Evolutionary conservation across 495 filamentous ascomycete genomes (phyloP), one percentile per base, ranked within the genome.

Genomic region (Pyrenula aspistea): DNA sequence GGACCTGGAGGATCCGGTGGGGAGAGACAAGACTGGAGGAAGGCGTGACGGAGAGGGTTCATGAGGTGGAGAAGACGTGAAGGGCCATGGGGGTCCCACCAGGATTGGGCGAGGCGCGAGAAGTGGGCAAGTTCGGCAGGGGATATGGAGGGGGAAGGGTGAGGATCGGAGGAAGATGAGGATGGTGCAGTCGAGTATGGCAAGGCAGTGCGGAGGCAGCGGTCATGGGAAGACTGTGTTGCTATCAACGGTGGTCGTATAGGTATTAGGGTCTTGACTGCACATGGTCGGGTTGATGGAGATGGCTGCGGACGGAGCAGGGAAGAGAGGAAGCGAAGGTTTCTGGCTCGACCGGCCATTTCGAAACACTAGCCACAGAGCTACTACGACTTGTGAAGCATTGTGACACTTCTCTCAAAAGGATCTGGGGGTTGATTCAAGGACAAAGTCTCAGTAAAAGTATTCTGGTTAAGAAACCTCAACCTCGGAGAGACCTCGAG

Each of bases 51-150:
- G 49, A 94, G 82, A 10, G 94, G 93, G 75, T 98, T 97, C 93
- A 98, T 97, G 53, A 94, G 84, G 69, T 97, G 94, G 1, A 98
- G 84, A 59, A 95, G 83, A 12, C 91, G 83, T 0, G 90, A 96
- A 20, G 90, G 83, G 55, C 93, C 93, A 71, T 94, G 84, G 1
- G 93, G 88, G 71, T 97, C 94, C 93, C 93, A 98, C 93, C 93
- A 98, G 63, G 83, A 84, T 62, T 85, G 87, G 64, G 94, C 93
- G 58, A 98, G 89, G 59, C 83, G 80, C 63, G 89, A 88, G 79
- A 98, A 98, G 73, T 98, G 93, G 48, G 88, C 86, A 57, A 97
- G 77, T 74, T 98, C 93, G 64, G 82, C 77, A 54, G 85, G 80
- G 66, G 91, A 91, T 69, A 97, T 86, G 62, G 87, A 84, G 24